Conservation (phyloP, 768 basidiomycete genomes). For the Mycena filopes region DNA sequence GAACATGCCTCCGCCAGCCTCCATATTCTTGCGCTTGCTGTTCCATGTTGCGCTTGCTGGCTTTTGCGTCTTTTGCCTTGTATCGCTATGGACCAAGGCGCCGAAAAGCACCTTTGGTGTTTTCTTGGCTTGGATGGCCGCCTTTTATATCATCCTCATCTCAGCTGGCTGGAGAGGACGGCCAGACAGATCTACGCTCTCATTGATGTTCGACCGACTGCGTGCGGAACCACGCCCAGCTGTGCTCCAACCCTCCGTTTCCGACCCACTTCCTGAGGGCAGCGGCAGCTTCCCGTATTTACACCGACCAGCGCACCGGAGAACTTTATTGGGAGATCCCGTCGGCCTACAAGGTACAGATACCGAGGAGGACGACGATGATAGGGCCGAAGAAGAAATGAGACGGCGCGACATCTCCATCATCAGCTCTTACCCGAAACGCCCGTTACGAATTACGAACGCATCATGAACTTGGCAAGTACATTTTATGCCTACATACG, state of each 20-base stretch:
- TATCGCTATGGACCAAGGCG: slow-evolving; percentile 68
- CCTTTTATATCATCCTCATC: slow-evolving; percentile 67
- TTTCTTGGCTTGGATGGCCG: slow-evolving; percentile 69
- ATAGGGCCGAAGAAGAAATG: slow-evolving; percentile 86
- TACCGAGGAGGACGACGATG: slow-evolving; percentile 72
- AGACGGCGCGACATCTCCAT: slow-evolving; percentile 86
- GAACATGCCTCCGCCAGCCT: slow-evolving; percentile 42
- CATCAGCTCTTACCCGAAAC: slow-evolving; percentile 77
- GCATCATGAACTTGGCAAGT: slow-evolving; percentile 53
- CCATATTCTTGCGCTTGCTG: slow-evolving; percentile 57
- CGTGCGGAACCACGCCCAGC: slow-evolving; percentile 44
- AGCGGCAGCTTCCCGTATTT: slow-evolving; percentile 59
- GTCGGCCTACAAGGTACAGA: slow-evolving; percentile 61
- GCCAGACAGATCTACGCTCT: slow-evolving; percentile 67
- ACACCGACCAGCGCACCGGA: slow-evolving; percentile 71
- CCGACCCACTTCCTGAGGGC: slow-evolving; percentile 54
- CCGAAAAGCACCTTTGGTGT: slow-evolving; percentile 67
- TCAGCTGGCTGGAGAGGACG: slow-evolving; percentile 66
- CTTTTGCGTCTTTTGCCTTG: slow-evolving; percentile 65
- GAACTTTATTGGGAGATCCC: slow-evolving; percentile 47
- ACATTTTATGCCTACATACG: slow-evolving; percentile 8
- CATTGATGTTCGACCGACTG: slow-evolving; percentile 58
- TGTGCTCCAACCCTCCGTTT: slow-evolving; percentile 49
- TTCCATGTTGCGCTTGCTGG: slow-evolving; percentile 70
- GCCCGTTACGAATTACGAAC: slow-evolving; percentile 80